These are phyloP conservation scores for Colletotrichum gigasporum DNA, from an alignment of 2,329 filamentous ascomycete species.

Conservation along the genomic window DNA sequence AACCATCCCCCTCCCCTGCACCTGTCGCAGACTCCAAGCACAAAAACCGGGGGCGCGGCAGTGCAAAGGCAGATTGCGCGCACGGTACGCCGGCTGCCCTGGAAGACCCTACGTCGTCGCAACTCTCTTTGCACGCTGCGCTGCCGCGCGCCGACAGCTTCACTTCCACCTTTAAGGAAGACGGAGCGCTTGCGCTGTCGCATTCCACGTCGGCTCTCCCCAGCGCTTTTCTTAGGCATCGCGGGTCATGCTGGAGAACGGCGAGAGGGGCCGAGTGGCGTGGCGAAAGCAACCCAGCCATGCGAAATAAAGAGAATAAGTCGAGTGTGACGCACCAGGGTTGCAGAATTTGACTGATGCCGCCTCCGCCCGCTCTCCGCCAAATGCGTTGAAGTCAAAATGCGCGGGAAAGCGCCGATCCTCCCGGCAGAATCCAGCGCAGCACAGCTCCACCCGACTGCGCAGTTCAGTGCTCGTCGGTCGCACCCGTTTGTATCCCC, in stretches of 20 bases:
- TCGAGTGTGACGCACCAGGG: slow-evolving; percentile 31
- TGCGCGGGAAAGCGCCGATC: slow-evolving; percentile 19
- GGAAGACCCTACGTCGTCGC: slow-evolving; percentile 27
- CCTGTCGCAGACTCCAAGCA: slow-evolving; percentile 25
- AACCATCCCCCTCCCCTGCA: slow-evolving; percentile 26
- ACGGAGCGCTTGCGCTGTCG: neutral
- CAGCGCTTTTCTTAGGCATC: neutral
- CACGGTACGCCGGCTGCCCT: slow-evolving; percentile 20
- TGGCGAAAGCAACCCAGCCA: slow-evolving; percentile 29
- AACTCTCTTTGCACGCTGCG: slow-evolving; percentile 21
- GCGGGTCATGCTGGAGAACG: neutral
- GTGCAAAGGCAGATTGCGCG: slow-evolving; percentile 25
- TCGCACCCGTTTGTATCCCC: neutral
- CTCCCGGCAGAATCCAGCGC: slow-evolving; percentile 24
- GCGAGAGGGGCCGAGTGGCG: slow-evolving; percentile 19
- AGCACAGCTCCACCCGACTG: slow-evolving; percentile 23
- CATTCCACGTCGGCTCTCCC: neutral
- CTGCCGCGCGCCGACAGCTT: slow-evolving; percentile 2
- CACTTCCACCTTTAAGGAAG: neutral
- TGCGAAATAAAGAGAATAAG: slow-evolving; percentile 11
- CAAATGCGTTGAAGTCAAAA: slow-evolving; percentile 28
- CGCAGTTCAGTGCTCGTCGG: slow-evolving; percentile 5
- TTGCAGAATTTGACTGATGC: slow-evolving; percentile 31
- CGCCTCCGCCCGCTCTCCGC: slow-evolving; percentile 16
- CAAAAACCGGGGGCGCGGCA: slow-evolving; percentile 25